These are phyloP conservation scores for Nicotiana knightiana DNA, from an alignment of 257 asterid genomes.

Conservation along the genomic window DNA sequence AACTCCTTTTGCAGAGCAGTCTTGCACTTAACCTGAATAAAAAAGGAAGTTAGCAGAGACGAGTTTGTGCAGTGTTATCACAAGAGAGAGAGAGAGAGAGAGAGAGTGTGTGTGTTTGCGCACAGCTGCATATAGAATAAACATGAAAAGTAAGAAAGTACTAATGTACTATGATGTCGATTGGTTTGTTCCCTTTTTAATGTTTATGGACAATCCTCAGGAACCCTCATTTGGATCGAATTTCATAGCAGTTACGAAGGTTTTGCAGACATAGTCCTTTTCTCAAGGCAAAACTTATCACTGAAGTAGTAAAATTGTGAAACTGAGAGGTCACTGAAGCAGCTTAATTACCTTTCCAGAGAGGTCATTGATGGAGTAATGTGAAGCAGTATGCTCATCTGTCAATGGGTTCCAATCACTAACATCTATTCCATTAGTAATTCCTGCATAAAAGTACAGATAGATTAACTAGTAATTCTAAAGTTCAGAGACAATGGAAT, in stretches of 20 bases:
- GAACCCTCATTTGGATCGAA: neutral
- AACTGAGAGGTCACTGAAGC: neutral
- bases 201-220: neutral
- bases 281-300: neutral
- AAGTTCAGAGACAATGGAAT: neutral
- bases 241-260: neutral
- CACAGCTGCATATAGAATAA: neutral
- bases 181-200: neutral
- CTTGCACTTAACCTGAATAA: slow-evolving; percentile 67
- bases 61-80: neutral
- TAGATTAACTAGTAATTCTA: neutral
- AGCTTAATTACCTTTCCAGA: slow-evolving; percentile 73
- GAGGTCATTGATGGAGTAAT: slow-evolving; percentile 65
- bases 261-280: neutral
- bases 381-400: slow-evolving; percentile 54
- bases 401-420: slow-evolving; percentile 81
- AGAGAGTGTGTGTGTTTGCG: neutral
- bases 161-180: neutral
- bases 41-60: neutral
- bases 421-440: slow-evolving; percentile 79
- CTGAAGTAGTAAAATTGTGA: neutral
- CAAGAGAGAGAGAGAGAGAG: neutral
- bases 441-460: slow-evolving; percentile 46
- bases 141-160: neutral
- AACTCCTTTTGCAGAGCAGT: slow-evolving; percentile 79